Evolutionary conservation across 371 early-diverging fungal genomes (phyloP).

Genomic region (Gilbertella persicaria): DNA sequence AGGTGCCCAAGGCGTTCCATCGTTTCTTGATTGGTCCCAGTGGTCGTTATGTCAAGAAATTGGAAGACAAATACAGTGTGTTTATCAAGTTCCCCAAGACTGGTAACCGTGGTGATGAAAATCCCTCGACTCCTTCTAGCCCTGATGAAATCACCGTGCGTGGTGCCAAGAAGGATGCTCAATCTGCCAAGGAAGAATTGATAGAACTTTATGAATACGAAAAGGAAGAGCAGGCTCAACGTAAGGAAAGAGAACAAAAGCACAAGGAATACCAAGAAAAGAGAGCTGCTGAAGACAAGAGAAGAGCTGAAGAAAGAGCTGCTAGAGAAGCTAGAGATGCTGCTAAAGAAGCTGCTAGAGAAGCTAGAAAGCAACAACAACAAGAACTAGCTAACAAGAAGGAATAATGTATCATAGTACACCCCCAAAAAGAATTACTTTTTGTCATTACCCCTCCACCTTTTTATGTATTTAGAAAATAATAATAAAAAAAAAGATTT

Average conservation of each 20-base stretch:
- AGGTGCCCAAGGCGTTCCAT: conserved; percentile 69
- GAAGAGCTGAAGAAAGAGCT: conserved; percentile 71
- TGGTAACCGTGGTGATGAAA: conserved; percentile 49
- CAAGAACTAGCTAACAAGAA: too few species aligned
- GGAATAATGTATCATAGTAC: too few species aligned
- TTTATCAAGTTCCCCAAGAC: conserved; percentile 73
- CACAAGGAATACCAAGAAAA: conserved; percentile 39
- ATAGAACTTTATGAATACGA: conserved; percentile 79
- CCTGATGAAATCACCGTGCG: conserved; percentile 72
- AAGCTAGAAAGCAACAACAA: conserved; percentile 10
- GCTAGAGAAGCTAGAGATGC: conserved; percentile 27
- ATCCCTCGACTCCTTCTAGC: conserved; percentile 27
- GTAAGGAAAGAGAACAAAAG: conserved; percentile 46
- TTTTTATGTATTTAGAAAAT: too few species aligned
- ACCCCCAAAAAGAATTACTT: conserved; percentile 2
- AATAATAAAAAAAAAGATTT: not conserved
- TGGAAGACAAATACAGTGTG: conserved; percentile 83
- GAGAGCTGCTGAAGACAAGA: conserved; percentile 35
- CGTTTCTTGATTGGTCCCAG: conserved; percentile 74
- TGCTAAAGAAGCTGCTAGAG: conserved; percentile 24
- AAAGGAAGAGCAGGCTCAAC: conserved; percentile 58
- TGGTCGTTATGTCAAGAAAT: conserved; percentile 77
- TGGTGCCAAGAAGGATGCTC: conserved; percentile 77
- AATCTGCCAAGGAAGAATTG: conserved; percentile 74
- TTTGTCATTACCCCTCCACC: too few species aligned